These are phyloP conservation scores for Solanum ossicruentum DNA, from an alignment of 257 asterid genomes.

Conservation along the genomic window DNA sequence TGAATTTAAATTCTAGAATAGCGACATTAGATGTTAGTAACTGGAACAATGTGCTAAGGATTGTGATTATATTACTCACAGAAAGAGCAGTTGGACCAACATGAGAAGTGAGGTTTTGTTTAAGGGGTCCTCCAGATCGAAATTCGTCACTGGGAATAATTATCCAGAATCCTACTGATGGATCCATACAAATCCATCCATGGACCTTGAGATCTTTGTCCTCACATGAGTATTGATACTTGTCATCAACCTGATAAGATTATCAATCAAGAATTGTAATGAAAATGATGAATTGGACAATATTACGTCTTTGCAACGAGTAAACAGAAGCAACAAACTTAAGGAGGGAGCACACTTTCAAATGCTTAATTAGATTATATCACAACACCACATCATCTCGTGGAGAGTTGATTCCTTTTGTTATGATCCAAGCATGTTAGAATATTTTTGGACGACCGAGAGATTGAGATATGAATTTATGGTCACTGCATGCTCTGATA, in stretches of 20 bases:
- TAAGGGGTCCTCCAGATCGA: slow-evolving; percentile 67
- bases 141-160: slow-evolving; percentile 73
- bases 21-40: background rate
- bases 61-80: slow-evolving; percentile 23
- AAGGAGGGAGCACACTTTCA: background rate
- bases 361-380: background rate
- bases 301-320: background rate
- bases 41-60: background rate
- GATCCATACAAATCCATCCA: slow-evolving; percentile 74
- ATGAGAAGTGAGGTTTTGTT: slow-evolving; percentile 76
- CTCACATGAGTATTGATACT: slow-evolving; percentile 59
- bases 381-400: background rate
- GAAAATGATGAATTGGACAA: background rate
- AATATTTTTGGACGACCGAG: background rate
- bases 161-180: slow-evolving; percentile 77
- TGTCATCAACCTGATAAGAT: slow-evolving; percentile 63
- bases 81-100: slow-evolving; percentile 65
- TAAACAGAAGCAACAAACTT: background rate
- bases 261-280: background rate
- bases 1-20: background rate
- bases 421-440: background rate
- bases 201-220: slow-evolving; percentile 60
- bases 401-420: background rate
- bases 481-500: background rate
- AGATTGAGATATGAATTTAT: background rate